A percentile compares a stretch with the other conserved stretches of the same genome.
phyloP scores from a whole-genome alignment of 225 moss, liverwort and hornwort genomes.

The Pleurozium schreberi region DNA sequence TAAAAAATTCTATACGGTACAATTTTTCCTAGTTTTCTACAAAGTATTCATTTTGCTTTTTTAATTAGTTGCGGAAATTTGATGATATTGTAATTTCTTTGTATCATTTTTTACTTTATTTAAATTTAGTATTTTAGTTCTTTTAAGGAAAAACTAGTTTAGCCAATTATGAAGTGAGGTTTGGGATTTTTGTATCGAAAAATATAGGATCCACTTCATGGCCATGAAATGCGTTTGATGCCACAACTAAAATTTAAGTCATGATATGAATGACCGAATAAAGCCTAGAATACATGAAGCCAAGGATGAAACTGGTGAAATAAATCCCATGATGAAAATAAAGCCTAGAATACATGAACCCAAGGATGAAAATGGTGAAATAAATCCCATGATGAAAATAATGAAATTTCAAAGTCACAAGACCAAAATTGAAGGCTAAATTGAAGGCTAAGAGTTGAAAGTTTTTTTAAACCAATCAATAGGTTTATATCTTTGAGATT shows the following conservation, averaged over 20 bases:
- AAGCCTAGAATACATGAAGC: background rate
- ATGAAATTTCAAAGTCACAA: background rate
- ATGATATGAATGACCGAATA: background rate
- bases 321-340: background rate
- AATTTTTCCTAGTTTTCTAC: background rate
- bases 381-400: background rate
- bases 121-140: no score
- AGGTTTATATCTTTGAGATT: background rate
- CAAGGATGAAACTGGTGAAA: background rate
- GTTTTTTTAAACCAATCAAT: background rate
- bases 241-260: background rate
- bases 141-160: rapidly evolving
- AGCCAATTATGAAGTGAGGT: background rate
- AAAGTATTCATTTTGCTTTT: background rate
- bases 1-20: no score
- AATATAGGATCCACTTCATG: background rate
- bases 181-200: background rate
- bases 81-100: background rate
- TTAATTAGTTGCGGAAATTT: no score
- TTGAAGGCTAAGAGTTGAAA: background rate
- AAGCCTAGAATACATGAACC: background rate
- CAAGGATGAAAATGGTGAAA: background rate
- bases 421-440: background rate
- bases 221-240: background rate
- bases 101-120: background rate